Base-by-base conservation (phyloP, 176 grass and related monocot species). In the Oryza glumipatula region DNA sequence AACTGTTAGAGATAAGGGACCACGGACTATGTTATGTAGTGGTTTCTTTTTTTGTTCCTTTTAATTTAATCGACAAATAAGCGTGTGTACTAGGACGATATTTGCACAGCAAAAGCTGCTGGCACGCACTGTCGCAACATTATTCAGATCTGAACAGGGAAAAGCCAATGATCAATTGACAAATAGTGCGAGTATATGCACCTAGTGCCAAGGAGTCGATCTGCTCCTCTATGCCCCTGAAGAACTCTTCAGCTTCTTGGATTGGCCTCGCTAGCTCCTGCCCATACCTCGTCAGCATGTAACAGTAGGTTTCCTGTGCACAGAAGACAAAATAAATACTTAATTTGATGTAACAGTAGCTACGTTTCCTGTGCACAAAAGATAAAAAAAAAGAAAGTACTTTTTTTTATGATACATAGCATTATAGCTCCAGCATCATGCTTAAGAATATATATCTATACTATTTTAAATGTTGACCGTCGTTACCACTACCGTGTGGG, bases 211-310 rank as follows among this genome's bases (percentile, higher is more conserved):
- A 80, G 0, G 92, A 87, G 41, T 70, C 86, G 35, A 97, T 88
- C 86, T 97, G 86, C 47, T 76, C 85, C 82, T 97, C 95, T 33
- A 94, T 81, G 65, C 47, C 82, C 58, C 86, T 94, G 45, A 97
- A 87, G 85, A 93, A 94, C 23, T 91, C 77, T 47, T 88, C 80
- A 11, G 92, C 92, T 66, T 97, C 95, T 75, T 97, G 81, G 9
- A 97, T 74, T 77, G 92, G 88, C 33, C 88, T 88, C 74, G 71
- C 84, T 66, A 97, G 81, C 84, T 94, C 95, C 70, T 90, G 84
- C 45, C 65, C 89, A 82, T 91, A 94, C 72, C 88, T 91, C 10
- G 88, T 68, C 63, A 97, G 47, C 78, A 90, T 89, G 32, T 91
- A 77, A 67, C 70, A 88, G 71, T 94, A 97, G 14, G 52, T 56